Percentiles rank a stretch among this genome's conserved stretches.
Conservation (phyloP, 441 rosid species). For the Corymbia citriodora region DNA sequence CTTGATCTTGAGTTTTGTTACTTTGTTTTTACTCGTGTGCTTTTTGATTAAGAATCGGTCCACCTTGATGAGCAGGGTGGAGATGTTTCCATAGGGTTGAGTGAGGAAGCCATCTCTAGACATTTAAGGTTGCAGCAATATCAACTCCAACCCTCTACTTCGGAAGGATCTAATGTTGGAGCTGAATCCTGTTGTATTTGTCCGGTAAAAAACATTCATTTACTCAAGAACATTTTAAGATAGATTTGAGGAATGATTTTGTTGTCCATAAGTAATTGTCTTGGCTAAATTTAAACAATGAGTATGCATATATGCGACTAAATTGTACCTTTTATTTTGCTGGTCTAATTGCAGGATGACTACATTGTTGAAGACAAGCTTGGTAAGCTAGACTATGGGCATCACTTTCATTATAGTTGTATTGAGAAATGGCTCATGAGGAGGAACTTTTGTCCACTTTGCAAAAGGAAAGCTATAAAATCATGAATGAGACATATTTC, state of each 20-base stretch:
- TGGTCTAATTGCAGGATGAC: conserved; percentile 20
- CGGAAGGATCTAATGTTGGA: background rate
- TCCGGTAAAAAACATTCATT: conserved; percentile 17
- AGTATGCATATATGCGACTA: background rate
- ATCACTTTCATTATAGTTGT: conserved; percentile 30
- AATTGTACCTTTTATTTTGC: too few relatives aligned
- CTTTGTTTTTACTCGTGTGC: background rate
- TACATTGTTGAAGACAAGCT: conserved; percentile 22
- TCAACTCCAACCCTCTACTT: background rate
- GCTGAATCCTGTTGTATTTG: conserved; percentile 30
- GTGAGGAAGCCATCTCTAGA: background rate
- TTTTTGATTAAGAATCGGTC: background rate
- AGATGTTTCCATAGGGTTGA: background rate
- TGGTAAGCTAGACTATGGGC: conserved; percentile 30
- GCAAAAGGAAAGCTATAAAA: too few relatives aligned
- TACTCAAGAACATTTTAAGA: background rate
- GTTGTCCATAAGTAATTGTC: background rate
- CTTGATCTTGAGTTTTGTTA: too few relatives aligned
- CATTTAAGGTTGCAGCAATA: background rate
- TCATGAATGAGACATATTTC: too few relatives aligned
- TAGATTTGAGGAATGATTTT: accelerated
- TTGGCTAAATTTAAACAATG: too few relatives aligned
- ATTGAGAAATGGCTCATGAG: conserved; percentile 23
- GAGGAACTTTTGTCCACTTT: too few relatives aligned
- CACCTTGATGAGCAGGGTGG: background rate